Evolutionary conservation across 257 asterid species (phyloP).

Genomic region (Verbena officinalis): DNA sequence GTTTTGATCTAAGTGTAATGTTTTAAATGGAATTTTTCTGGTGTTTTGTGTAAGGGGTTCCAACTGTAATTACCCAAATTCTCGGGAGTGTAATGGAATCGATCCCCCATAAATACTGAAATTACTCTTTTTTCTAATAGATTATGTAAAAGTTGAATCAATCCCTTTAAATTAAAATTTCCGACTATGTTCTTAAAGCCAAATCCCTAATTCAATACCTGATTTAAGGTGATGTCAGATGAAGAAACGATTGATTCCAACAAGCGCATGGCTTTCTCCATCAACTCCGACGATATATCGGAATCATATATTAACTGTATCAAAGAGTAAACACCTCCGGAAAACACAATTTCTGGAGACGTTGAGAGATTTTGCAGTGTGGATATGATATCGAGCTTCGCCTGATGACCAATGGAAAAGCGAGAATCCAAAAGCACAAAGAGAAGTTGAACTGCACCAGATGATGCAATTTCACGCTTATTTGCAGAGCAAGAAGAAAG

Average conservation of each 20-base stretch:
- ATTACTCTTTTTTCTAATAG: no score
- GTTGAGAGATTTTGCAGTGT: slow-evolving; percentile 68
- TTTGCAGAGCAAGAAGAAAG: slow-evolving; percentile 64
- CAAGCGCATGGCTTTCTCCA: slow-evolving; percentile 52
- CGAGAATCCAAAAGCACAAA: slow-evolving; percentile 41
- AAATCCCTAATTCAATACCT: slow-evolving; percentile 19
- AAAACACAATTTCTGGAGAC: slow-evolving; percentile 43
- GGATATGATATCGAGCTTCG: slow-evolving; percentile 54
- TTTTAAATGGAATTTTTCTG: no score
- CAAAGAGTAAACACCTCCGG: slow-evolving; percentile 45
- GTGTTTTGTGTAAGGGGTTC: no score
- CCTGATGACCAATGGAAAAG: slow-evolving; percentile 38
- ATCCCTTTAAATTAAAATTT: no score
- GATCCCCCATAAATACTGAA: no score
- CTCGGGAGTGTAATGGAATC: no score
- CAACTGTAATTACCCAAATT: no score
- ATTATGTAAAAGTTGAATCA: no score
- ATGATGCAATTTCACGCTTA: slow-evolving; percentile 53
- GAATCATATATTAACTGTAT: slow-evolving; percentile 33
- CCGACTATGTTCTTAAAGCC: no score
- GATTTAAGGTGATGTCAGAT: slow-evolving; percentile 47
- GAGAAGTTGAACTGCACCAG: slow-evolving; percentile 52
- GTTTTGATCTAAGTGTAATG: no score
- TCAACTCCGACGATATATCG: slow-evolving; percentile 47
- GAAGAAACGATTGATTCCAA: slow-evolving; percentile 51